Base-by-base conservation (phyloP, 2,329 filamentous ascomycete species). In the Colletotrichum australisinense region DNA sequence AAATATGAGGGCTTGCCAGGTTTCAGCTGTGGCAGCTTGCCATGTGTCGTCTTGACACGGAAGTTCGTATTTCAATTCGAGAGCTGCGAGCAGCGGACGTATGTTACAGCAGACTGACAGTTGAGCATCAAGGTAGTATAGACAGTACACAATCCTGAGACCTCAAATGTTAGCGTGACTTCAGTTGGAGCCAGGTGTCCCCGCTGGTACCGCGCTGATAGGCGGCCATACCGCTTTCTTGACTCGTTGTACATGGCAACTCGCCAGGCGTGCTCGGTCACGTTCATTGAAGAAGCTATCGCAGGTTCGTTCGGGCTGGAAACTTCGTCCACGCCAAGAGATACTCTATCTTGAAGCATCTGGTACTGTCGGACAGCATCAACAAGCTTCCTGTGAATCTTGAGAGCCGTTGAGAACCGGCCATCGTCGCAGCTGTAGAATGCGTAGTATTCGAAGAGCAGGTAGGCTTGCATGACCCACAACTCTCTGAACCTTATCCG, bases 381-480 rank as follows among this genome's bases (percentile, higher is more conserved):
- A 14, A 24, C 9, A 24, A 53, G n/a, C n/a, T 53, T 53, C 12
- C 49, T n/a, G n/a, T 53, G 49, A n/a, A 53, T 53, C n/a, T 53
- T 53, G 22, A 53, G 49, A 22, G 49, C 49, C 4, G 22, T 24
- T 53, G n/a, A n/a, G 49, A 53, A 53, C 3, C 49, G 49, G 49
- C 49, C 49, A 53, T 53, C 49, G 22, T 53, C n/a, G n/a, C 49
- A 53, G 22, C n/a, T 22, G 19, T 63, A 28, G 7, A 63, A 30
- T 4, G 60, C 42, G 0, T 63, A 63, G 19, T 63, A 63, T 49
- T 49, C 60, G 14, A 63, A 63, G 3, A 63, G 38, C 26, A 63
- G n/a, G 38, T 63, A 63, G 11, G 60, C 60, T 49, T 63, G 60
- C 42, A 63, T 63, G 0, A 63, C 60, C 60, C 60, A 53, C 16